Percentiles rank a stretch among this genome's conserved stretches.
Evolutionary conservation across 768 basidiomycete genomes (phyloP).

Genomic region (Amanita phalloides): DNA sequence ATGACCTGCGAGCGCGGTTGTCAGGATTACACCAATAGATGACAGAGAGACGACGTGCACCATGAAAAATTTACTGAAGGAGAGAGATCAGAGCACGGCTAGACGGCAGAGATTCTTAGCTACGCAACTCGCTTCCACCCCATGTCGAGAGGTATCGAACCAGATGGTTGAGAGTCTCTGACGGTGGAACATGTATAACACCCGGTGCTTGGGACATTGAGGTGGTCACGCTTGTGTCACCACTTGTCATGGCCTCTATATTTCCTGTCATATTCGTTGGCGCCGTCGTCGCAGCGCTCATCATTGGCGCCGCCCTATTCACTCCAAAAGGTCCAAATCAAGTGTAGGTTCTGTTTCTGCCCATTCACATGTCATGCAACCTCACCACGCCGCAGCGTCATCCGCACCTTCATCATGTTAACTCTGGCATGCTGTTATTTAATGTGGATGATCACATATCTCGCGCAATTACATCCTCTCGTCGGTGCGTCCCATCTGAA

Average conservation of each 20-base stretch:
- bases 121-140: conserved; percentile 79
- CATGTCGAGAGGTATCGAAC: conserved; percentile 72
- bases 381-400: conserved; percentile 41
- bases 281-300: conserved; percentile 53
- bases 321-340: conserved; percentile 85
- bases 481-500: conserved; percentile 43
- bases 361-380: background rate
- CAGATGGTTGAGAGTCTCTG: conserved; percentile 59
- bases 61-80: conserved; percentile 63
- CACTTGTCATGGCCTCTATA: conserved; percentile 48
- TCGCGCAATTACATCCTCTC: conserved; percentile 88
- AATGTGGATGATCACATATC: conserved; percentile 96
- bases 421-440: conserved; percentile 80
- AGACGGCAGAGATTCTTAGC: conserved; percentile 2
- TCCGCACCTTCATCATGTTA: conserved; percentile 73
- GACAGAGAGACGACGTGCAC: conserved; percentile 19
- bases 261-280: conserved; percentile 63
- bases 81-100: conserved; percentile 5
- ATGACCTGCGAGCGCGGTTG: conserved; percentile 37
- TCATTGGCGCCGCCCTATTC: conserved; percentile 52
- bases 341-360: conserved; percentile 45
- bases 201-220: conserved; percentile 33
- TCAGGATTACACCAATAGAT: background rate
- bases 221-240: background rate
- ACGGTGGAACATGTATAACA: conserved; percentile 38